Base-by-base conservation (phyloP, 768 basidiomycete species). In the Leccinum longicurvipes region DNA sequence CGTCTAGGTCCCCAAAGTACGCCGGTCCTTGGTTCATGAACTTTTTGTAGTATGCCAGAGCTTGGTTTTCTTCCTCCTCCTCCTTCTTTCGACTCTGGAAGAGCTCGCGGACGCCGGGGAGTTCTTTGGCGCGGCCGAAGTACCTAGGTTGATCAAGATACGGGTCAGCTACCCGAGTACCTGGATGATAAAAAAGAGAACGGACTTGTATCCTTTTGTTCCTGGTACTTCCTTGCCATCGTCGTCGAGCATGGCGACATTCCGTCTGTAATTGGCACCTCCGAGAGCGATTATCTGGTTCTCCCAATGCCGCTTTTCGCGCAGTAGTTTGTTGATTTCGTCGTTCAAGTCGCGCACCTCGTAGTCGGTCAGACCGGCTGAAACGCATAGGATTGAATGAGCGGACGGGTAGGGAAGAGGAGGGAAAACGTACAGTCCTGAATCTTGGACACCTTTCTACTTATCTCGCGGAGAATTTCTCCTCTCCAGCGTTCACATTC, bases 291-390 rank as follows among this genome's bases (percentile, higher is more conserved):
- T 88, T 50, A 98, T 97, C 70, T 97, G 95, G 63, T 94, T 95
- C 76, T 98, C 96, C 92, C 93, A 98, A 72, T 98, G 95, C 42
- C 89, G 74, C 71, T 98, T 98, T 74, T 99, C 96, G 31, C 96
- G 82, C 80, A 99, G 76, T 14, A 97, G 76, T 67, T 87, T 91
- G 78, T 98, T 99, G 61, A 99, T 99, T 66, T 98, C 94, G 70
- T 98, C 95, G 68, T 99, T 99, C 42, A 98, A 66, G 69, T 98
- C 96, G 27, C 96, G 86, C 47, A 95, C 85, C 75, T 98, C 94
- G 68, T 98, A 98, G 76, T 98, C 93, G 24, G 90, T 89, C 70
- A 98, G 72, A 51, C 93, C 92, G 63, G 91, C 95, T 98, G 64
- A 47, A 25, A 25, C 2, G 19, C 21, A n/a, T 6, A 12, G 28